Percentiles rank a stretch among this genome's conserved stretches.
Evolutionary conservation across 345 rosid genomes (phyloP).

Genomic region (Eucalyptus viminalis): DNA sequence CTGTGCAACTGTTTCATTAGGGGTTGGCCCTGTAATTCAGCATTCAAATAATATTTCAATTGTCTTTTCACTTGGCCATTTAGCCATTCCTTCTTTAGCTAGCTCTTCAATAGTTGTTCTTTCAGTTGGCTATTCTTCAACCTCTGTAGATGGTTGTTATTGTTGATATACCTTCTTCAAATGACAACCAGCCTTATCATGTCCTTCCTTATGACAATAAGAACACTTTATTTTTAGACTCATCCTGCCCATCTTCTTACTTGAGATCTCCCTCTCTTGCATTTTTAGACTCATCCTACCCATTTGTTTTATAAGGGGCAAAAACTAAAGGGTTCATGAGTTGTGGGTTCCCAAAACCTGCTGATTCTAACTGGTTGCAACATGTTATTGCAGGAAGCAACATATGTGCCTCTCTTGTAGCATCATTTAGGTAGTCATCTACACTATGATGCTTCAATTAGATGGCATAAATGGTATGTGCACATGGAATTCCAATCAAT

Average conservation of each 20-base stretch:
- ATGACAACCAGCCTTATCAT: not conserved
- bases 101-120: not conserved
- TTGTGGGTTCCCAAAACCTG: too few relatives aligned
- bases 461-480: not conserved
- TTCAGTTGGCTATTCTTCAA: not conserved
- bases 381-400: not conserved
- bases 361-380: rapidly evolving
- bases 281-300: too few relatives aligned
- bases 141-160: not conserved
- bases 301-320: not conserved
- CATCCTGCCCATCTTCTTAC: not conserved
- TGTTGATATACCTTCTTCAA: too few relatives aligned
- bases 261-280: not conserved
- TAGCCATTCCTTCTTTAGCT: not conserved
- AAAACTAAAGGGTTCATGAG: not conserved
- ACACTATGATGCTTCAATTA: too few relatives aligned
- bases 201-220: not conserved
- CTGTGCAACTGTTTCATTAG: rapidly evolving
- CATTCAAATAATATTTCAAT: too few relatives aligned
- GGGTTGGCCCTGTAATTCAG: rapidly evolving
- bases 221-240: not conserved
- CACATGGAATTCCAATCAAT: not conserved
- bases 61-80: not conserved
- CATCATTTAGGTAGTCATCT: not conserved
- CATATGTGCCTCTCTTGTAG: not conserved